These are phyloP conservation scores for Kockovaella imperatae DNA, from an alignment of 768 basidiomycete genomes.

Conservation along the genomic window DNA sequence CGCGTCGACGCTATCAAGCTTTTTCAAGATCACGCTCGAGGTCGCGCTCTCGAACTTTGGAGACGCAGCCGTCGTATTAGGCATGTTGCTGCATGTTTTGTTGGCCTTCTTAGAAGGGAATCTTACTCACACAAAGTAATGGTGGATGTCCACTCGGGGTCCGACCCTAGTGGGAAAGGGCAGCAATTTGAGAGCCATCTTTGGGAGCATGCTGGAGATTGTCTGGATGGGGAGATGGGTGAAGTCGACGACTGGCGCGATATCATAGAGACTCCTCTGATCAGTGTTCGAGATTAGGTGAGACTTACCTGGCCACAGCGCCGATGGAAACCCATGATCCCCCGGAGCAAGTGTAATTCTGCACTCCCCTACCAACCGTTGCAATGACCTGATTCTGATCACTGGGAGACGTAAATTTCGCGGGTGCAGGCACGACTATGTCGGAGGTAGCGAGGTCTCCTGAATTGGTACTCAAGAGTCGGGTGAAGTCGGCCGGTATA, in stretches of 20 bases:
- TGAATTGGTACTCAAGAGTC: too few species aligned
- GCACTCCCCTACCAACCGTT: conserved; percentile 34
- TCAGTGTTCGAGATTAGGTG: conserved; percentile 13
- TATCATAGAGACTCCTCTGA: conserved; percentile 56
- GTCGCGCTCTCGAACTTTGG: conserved; percentile 17
- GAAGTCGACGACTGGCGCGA: conserved; percentile 48
- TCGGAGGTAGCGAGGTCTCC: background rate
- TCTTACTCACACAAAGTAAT: conserved; percentile 27
- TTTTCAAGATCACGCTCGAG: conserved; percentile 13
- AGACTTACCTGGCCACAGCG: conserved; percentile 31
- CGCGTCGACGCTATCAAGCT: conserved; percentile 6
- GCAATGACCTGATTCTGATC: conserved; percentile 13
- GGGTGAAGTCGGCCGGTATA: too few species aligned
- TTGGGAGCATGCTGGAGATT: conserved; percentile 42
- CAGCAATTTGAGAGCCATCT: conserved; percentile 54
- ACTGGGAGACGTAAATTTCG: conserved; percentile 15
- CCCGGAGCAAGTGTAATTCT: conserved; percentile 45
- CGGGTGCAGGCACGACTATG: conserved; percentile 2
- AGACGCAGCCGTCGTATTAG: conserved; percentile 11
- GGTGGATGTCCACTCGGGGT: conserved; percentile 18
- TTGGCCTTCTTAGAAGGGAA: background rate
- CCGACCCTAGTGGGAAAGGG: conserved; percentile 14
- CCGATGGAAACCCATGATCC: conserved; percentile 29
- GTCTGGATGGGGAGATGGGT: conserved; percentile 28
- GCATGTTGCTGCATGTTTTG: conserved; percentile 5